These are phyloP conservation scores for Volvox reticuliferus DNA, from an alignment of 139 green algal species.

Conservation along the genomic window DNA sequence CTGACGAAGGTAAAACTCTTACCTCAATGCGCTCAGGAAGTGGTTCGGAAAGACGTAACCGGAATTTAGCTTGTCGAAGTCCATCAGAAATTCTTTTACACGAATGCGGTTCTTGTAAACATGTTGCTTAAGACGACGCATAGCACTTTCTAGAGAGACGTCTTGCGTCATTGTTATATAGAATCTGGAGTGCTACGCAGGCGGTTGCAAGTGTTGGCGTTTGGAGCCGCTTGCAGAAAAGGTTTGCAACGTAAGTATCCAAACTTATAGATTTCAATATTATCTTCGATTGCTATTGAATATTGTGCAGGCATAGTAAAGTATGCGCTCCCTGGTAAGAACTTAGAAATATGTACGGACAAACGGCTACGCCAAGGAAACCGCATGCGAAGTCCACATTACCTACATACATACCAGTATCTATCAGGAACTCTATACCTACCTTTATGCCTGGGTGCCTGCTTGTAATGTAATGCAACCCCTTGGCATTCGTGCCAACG, in stretches of 20 bases:
- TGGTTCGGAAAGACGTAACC: constrained; percentile 77
- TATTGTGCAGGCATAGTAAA: no score
- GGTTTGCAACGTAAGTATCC: neutral
- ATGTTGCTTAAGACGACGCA: constrained; percentile 71
- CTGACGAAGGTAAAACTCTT: neutral
- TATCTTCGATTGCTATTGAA: neutral
- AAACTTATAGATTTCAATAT: neutral
- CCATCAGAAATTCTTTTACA: constrained; percentile 75
- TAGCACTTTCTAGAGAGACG: constrained; percentile 50
- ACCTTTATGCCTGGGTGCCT: no score
- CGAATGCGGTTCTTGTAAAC: constrained; percentile 81
- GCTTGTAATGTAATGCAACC: no score
- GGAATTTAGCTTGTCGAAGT: constrained; percentile 82
- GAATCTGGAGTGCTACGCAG: neutral
- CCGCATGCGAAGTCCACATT: no score
- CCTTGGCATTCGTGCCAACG: no score
- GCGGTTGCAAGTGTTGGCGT: neutral
- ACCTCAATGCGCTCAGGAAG: constrained; percentile 71
- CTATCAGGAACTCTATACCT: no score
- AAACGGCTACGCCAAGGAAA: no score
- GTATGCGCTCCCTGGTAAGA: no score
- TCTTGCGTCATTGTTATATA: constrained; percentile 3
- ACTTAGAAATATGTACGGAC: no score
- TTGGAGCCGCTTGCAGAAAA: neutral
- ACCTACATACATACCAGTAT: no score